Evolutionary conservation across 148 eudicot species (phyloP), one percentile per base, ranked within the genome.

Genomic region (Drosera capensis): DNA sequence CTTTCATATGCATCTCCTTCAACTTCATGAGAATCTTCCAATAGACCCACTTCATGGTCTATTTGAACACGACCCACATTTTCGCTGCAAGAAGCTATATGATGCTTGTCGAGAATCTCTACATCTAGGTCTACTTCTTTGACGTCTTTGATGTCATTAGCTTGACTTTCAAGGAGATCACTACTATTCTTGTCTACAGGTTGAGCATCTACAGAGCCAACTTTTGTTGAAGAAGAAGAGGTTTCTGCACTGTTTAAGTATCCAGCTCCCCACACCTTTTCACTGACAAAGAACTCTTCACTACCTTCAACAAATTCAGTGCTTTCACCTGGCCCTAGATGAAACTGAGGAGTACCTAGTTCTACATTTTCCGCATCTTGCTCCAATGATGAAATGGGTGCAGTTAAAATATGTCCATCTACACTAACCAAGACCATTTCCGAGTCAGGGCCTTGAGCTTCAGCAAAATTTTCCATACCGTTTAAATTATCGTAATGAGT

Each of bases 391-490:
- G 68, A 65, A 52, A 90, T 81, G 20, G 99, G 99, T 38, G 95
- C 99, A 20, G 77, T 78, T 49, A 90, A 71, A 54, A 90, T 74
- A 51, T 81, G 93, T 34, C 99, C 99, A 70, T 90, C 99, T 19
- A 90, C 69, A 56, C 99, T 90, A 28, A 90, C 93, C 77, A 85
- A 72, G 65, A 90, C 82, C 68, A 90, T 81, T 64, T 78, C 95
- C 19, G 99, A 73, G 51, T 52, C 77, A 19, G 62, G 65, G 20
- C 64, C 55, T 45, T 74, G 69, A 21, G 93, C 70, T 66, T 85
- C 86, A 20, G 61, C 58, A 43, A 59, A 72, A 56, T 66, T 64
- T 7, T 77, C 86, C 42, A 58, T 60, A 14, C 50, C 65, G 26
- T 84, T 94, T 57, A 83, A 57, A 75, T 69, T 80, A 3, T 77